A percentile compares a stretch with the other conserved stretches of the same genome.
Evolutionary conservation across 768 basidiomycete species (phyloP).

Genomic region (Mycena amicta): DNA sequence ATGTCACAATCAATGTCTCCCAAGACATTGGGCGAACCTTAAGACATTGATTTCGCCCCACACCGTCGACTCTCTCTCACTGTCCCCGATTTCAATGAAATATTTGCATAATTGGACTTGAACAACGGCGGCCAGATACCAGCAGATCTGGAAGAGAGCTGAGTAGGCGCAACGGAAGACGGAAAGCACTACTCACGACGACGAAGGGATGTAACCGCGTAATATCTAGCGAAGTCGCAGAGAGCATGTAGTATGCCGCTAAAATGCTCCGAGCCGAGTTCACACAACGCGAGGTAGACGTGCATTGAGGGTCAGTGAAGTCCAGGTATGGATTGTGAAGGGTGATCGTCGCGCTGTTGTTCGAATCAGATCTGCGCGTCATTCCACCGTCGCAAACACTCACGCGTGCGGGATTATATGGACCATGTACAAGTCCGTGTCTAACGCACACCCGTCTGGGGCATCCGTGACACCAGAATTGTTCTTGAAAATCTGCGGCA

Average conservation of each 20-base stretch:
- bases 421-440: conserved; percentile 87
- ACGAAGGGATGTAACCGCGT: conserved; percentile 81
- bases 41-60: conserved; percentile 90
- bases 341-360: conserved; percentile 77
- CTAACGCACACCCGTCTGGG: conserved; percentile 61
- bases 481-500: conserved; percentile 69
- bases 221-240: conserved; percentile 82
- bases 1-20: conserved; percentile 6
- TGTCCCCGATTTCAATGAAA: conserved; percentile 81
- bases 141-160: conserved; percentile 66
- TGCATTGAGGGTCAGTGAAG: conserved; percentile 62
- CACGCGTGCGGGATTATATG: conserved; percentile 87
- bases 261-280: conserved; percentile 76
- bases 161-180: conserved; percentile 10
- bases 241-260: conserved; percentile 72
- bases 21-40: conserved; percentile 47
- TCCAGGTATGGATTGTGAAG: conserved; percentile 85
- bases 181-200: conserved; percentile 51
- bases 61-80: conserved; percentile 69
- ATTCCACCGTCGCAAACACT: conserved; percentile 32
- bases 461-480: conserved; percentile 64
- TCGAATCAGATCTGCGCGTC: conserved; percentile 20
- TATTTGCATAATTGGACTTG: conserved; percentile 86
- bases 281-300: conserved; percentile 74
- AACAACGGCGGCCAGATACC: conserved; percentile 88